phyloP scores from a whole-genome alignment of 768 basidiomycete genomes.

The Pleurotus tuber-regium region DNA sequence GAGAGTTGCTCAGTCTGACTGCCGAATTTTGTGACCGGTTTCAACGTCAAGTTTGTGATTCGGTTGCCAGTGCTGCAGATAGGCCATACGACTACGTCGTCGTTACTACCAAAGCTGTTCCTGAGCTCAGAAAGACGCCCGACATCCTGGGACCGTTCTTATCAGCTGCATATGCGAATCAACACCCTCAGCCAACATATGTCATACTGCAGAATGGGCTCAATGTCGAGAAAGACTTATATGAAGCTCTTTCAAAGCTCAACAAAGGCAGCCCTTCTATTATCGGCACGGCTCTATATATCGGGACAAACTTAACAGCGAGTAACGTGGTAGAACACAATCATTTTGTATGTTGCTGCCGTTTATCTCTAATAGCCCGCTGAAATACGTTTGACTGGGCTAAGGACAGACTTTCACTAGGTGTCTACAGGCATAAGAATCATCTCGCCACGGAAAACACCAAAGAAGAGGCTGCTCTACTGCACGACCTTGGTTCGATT shows the following conservation, averaged over 20 bases:
- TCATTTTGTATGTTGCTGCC: slow-evolving; percentile 42
- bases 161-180: slow-evolving; percentile 41
- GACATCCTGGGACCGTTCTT: slow-evolving; percentile 56
- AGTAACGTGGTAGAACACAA: slow-evolving; percentile 51
- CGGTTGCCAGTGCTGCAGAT: slow-evolving; percentile 60
- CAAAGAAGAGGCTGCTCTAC: slow-evolving; percentile 35
- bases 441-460: slow-evolving; percentile 39
- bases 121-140: slow-evolving; percentile 60
- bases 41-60: slow-evolving; percentile 47
- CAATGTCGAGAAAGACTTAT: slow-evolving; percentile 65
- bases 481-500: slow-evolving; percentile 44
- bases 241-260: slow-evolving; percentile 45
- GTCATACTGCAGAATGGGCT: slow-evolving; percentile 73
- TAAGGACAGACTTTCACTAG: slow-evolving; percentile 51
- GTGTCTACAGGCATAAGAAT: slow-evolving; percentile 51
- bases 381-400: background rate
- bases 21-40: too few relatives aligned
- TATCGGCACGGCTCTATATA: slow-evolving; percentile 54
- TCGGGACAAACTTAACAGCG: slow-evolving; percentile 45
- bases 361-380: background rate
- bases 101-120: slow-evolving; percentile 68
- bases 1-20: too few relatives aligned
- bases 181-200: slow-evolving; percentile 52
- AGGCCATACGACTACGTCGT: slow-evolving; percentile 62
- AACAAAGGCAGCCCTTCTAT: slow-evolving; percentile 45